Evolutionary conservation across 2,329 filamentous ascomycete species (phyloP), one percentile per base, ranked within the genome.

Genomic region (Emmonsiellopsis sp.): DNA sequence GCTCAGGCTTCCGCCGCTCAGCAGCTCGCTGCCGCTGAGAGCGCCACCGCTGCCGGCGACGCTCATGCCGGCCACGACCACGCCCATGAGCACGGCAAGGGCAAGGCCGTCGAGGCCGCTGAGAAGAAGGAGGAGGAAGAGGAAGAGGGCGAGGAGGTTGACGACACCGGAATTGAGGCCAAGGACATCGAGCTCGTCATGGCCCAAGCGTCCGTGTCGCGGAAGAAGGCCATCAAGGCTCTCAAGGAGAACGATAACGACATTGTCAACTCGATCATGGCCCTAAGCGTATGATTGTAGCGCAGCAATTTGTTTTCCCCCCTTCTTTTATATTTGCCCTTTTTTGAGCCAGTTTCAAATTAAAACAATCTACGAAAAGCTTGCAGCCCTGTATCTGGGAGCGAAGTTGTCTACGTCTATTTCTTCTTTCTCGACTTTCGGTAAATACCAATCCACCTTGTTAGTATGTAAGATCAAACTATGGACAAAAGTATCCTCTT

Each of bases 201-300:
- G 89, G 89, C 88, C 65, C 92, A 98, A 78, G 93, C 93, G 66
- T 93, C 80, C 68, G 94, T 98, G 67, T 95, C 89, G 65, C 84
- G 93, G 74, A 96, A 95, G 79, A 97, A 97, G 84, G 93, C 93
- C 58, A 84, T 98, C 79, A 98, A 97, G 79, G 93, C 94, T 54
- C 82, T 98, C 47, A 74, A 74, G 80, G 93, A 97, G 80, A 98
- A 98, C 72, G 92, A 97, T 78, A 96, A 97, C 70, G 93, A 98
- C 73, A 98, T 98, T 78, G 93, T 98, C 80, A 98, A 98, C 82
- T 96, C 93, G 66, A 98, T 98, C 79, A 98, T 98, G 93, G 91
- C 92, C 64, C 79, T 98, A 73, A 90, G 87, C 79, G 85, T 89
- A 80, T 91, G 62, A 71, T 51, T 30, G 40, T n/a, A 32, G 6